These are phyloP conservation scores for Mycena galericulata DNA, from an alignment of 768 basidiomycete genomes.

Conservation along the genomic window DNA sequence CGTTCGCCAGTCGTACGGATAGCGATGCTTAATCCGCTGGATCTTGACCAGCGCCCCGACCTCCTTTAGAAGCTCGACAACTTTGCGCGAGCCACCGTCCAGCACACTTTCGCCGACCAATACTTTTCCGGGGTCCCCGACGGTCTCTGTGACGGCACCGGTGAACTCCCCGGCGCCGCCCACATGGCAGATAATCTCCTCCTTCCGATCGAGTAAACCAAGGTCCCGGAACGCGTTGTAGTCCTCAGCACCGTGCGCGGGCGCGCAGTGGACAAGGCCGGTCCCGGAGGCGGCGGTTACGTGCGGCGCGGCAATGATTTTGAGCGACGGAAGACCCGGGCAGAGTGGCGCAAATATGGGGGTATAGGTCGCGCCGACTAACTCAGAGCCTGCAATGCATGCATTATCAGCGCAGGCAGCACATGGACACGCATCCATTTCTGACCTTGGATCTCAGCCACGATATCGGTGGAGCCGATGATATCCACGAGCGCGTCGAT, in stretches of 20 bases:
- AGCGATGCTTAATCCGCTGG: slow-evolving; percentile 84
- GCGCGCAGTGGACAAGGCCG: slow-evolving; percentile 95
- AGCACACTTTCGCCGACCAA: slow-evolving; percentile 82
- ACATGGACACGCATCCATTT: background rate
- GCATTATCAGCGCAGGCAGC: background rate
- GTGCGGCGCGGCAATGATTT: slow-evolving; percentile 76
- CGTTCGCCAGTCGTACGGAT: slow-evolving; percentile 98
- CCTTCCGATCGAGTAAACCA: slow-evolving; percentile 57
- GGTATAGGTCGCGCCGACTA: slow-evolving; percentile 71
- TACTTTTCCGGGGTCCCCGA: slow-evolving; percentile 59
- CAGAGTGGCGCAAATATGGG: slow-evolving; percentile 66
- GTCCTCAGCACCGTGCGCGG: slow-evolving; percentile 95
- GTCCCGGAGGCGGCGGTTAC: slow-evolving; percentile 93
- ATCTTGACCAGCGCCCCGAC: slow-evolving; percentile 71
- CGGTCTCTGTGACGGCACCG: slow-evolving; percentile 63
- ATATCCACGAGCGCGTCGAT: slow-evolving; percentile 52
- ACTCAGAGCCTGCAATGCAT: slow-evolving; percentile 57
- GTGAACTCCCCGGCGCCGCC: slow-evolving; percentile 82
- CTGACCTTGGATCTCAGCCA: slow-evolving; percentile 56
- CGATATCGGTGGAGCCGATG: slow-evolving; percentile 51
- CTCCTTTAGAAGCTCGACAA: slow-evolving; percentile 73
- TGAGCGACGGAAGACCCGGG: slow-evolving; percentile 37
- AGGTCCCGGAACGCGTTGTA: slow-evolving; percentile 79
- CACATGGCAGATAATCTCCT: slow-evolving; percentile 83
- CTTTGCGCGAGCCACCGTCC: slow-evolving; percentile 72